A percentile compares a stretch with the other conserved stretches of the same genome.
Conservation (phyloP, 352 stramenopile genomes). For the Phytopythium helicoides region DNA sequence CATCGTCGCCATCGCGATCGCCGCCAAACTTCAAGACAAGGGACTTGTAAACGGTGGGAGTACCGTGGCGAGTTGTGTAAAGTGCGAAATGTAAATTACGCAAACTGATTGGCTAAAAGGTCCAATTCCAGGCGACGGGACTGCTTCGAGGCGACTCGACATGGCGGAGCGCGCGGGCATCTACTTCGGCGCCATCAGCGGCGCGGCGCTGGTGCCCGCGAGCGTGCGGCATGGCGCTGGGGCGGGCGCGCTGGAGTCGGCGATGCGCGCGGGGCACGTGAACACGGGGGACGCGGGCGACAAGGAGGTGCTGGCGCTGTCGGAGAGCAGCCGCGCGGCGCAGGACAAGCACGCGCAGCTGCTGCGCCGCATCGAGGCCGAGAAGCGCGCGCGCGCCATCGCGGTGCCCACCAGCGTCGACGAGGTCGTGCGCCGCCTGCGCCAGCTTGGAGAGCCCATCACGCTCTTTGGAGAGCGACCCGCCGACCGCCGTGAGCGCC, state of each 20-base stretch:
- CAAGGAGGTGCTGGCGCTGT: conserved; percentile 83
- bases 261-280: conserved; percentile 79
- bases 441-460: conserved; percentile 89
- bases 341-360: conserved; percentile 89
- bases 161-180: conserved; percentile 81
- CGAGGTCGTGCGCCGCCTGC: conserved; percentile 90
- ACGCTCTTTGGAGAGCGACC: conserved; percentile 96
- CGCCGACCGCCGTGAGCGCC: conserved; percentile 92
- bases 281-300: conserved; percentile 74
- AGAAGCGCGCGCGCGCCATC: conserved; percentile 89
- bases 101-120: too few species aligned
- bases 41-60: too few species aligned
- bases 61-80: too few species aligned
- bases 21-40: conserved; percentile 1
- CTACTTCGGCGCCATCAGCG: conserved; percentile 76
- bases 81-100: too few species aligned
- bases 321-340: conserved; percentile 72
- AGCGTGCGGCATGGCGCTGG: conserved; percentile 28
- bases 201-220: conserved; percentile 33
- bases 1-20: background rate
- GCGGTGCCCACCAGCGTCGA: conserved; percentile 92
- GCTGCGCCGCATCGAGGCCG: conserved; percentile 87
- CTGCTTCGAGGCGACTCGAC: too few species aligned
- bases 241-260: conserved; percentile 51
- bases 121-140: too few species aligned